Evolutionary conservation across 331 rosid species (phyloP).

Genomic region (Cydonia oblonga): DNA sequence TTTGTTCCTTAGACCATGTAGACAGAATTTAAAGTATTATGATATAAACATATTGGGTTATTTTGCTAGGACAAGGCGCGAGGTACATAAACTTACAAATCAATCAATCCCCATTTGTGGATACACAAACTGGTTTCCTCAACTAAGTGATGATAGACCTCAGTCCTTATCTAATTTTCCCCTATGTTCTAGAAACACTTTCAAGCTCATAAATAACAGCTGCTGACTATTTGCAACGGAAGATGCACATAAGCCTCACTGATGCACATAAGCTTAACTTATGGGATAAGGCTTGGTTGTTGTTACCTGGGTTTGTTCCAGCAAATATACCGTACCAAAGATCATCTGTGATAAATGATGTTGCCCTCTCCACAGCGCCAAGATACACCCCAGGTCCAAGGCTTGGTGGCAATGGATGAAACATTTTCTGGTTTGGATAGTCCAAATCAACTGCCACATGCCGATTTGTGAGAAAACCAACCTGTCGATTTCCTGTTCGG

Average conservation of each 20-base stretch:
- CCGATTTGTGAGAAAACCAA: conserved; percentile 94
- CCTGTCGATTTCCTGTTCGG: conserved; percentile 78
- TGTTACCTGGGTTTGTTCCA: conserved; percentile 95
- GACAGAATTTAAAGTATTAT: not conserved
- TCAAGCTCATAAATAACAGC: not conserved
- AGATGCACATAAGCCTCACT: conserved; percentile 5
- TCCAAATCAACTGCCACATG: conserved; percentile 99
- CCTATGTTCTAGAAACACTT: not conserved
- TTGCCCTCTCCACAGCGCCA: conserved; percentile 99
- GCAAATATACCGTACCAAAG: conserved; percentile 98
- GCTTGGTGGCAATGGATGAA: conserved; percentile 97
- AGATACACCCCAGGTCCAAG: conserved; percentile 98
- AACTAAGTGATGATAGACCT: not conserved
- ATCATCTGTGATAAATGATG: conserved; percentile 92
- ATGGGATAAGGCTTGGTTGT: too few species aligned
- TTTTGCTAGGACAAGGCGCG: not conserved
- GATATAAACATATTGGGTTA: not conserved
- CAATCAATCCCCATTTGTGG: too few species aligned
- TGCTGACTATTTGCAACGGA: not conserved
- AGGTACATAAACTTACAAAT: not conserved
- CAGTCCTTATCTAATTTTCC: not conserved
- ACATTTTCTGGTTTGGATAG: conserved; percentile 98
- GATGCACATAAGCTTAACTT: conserved; percentile 1
- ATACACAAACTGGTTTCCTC: not conserved
- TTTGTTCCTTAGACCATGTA: not conserved